Percentiles rank a stretch among this genome's conserved stretches.
Conservation (phyloP, 2,329 filamentous ascomycete genomes). For the Botrytis cinerea region DNA sequence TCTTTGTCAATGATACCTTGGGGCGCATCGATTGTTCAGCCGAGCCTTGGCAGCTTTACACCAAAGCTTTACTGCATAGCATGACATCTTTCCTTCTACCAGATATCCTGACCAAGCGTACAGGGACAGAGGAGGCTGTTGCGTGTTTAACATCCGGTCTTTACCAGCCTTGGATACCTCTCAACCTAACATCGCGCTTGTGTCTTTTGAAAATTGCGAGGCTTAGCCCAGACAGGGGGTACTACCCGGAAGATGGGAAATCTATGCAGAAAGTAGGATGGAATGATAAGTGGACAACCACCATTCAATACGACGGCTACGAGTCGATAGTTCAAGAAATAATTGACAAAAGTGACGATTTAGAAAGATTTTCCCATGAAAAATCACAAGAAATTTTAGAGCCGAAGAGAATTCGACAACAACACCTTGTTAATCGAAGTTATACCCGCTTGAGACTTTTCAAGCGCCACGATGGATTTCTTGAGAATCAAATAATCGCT, state of each 20-base stretch:
- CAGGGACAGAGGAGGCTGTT: conserved; percentile 62
- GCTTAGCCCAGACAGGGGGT: conserved; percentile 43
- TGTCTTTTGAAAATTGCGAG: conserved; percentile 26
- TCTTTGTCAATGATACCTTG: conserved; percentile 55
- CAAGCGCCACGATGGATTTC: background rate
- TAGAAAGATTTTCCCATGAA: conserved; percentile 28
- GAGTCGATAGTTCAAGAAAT: conserved; percentile 28
- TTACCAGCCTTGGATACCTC: conserved; percentile 41
- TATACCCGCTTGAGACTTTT: conserved; percentile 18
- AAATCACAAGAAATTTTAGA: background rate
- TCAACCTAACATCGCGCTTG: conserved; percentile 9
- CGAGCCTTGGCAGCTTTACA: conserved; percentile 56
- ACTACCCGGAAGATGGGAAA: conserved; percentile 47
- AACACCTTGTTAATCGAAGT: conserved; percentile 29
- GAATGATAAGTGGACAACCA: conserved; percentile 44
- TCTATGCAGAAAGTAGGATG: conserved; percentile 50
- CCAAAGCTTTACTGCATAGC: conserved; percentile 61
- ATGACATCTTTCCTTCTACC: conserved; percentile 59
- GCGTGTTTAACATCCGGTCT: conserved; percentile 51
- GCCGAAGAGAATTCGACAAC: background rate
- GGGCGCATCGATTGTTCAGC: conserved; percentile 58
- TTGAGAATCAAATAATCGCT: background rate
- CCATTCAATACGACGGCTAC: conserved; percentile 46
- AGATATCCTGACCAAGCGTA: conserved; percentile 58
- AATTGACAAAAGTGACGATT: conserved; percentile 27